Conservation (phyloP, 129 eudicot species). For the Pulicaria dysenterica region DNA sequence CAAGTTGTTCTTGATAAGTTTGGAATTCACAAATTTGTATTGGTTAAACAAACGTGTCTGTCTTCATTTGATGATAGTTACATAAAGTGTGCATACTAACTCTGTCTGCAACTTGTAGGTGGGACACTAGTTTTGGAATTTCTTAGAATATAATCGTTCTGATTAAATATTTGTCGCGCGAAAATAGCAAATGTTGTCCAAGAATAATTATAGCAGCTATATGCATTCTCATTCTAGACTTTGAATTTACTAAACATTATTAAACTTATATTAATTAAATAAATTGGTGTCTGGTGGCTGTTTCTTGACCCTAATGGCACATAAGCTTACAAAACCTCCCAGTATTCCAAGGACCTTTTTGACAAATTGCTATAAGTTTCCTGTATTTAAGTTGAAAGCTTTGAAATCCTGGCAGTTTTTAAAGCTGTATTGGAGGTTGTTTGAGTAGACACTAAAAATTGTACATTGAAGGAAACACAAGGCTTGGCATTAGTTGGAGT, state of each 20-base stretch:
- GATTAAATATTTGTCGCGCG: not conserved
- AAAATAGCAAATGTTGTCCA: constrained; percentile 17
- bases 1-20: constrained; percentile 5
- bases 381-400: constrained; percentile 29
- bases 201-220: constrained; percentile 30
- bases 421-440: no score
- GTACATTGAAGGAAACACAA: no score
- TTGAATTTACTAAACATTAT: constrained; percentile 2
- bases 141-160: constrained; percentile 1
- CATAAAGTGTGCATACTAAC: not conserved
- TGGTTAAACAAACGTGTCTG: not conserved
- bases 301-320: constrained; percentile 28
- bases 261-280: no score
- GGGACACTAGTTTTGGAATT: constrained; percentile 11
- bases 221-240: constrained; percentile 13
- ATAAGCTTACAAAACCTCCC: constrained; percentile 29
- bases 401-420: not conserved
- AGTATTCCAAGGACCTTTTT: constrained; percentile 17
- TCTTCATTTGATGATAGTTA: constrained; percentile 15
- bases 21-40: not conserved
- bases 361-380: constrained; percentile 25
- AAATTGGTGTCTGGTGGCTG: constrained; percentile 17
- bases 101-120: constrained; percentile 1
- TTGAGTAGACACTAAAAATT: no score
- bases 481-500: no score